Base-by-base conservation (phyloP, 2,329 filamentous ascomycete species). In the Pseudogymnoascus sp. region DNA sequence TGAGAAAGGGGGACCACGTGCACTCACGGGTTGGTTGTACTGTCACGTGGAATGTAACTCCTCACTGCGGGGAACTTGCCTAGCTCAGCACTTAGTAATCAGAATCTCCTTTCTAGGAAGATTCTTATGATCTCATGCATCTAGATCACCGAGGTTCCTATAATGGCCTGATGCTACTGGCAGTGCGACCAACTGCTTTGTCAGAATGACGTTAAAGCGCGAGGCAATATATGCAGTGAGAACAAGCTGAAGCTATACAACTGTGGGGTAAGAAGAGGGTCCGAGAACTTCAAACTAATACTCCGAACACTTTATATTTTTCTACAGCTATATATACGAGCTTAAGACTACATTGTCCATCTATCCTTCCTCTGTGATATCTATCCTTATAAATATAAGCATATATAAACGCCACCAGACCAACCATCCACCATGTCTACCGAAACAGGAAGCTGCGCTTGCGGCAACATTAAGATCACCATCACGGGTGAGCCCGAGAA, bases 401-500 rank as follows among this genome's bases (percentile, higher is more conserved):
- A 39, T 58, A 25, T n/a, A n/a, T 39, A 48, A 6, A 42, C 27
- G 25, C 35, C 21, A 62, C 42, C 27, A 61, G 17, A 58, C 39
- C 64, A 70, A 67, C 29, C 35, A 31, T 31, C 35, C 21, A 55
- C 29, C 8, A 61, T 61, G 59, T 48, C 59, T 42, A 48, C 39
- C 5, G 6, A 17, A 61, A 61, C 68, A 21, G 79, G 79, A 74
- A 74, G 77, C 66, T 83, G 80, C 70, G 72, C 79, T 63, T 83
- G 81, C 71, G 79, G 77, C 39, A 78, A 78, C 21, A 71, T 82
- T 66, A 75, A 77, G 60, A 76, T 82, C 66, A 74, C 75, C 60
- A 76, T 76, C 62, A 76, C 74, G 39, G 80, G 80, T 59, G 77
- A 83, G 42, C 74, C 77, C 2, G 69, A 71, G 13, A 73, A 66